A percentile compares a stretch with the other conserved stretches of the same genome.
phyloP scores from a whole-genome alignment of 768 basidiomycete species.

The Rhizopogon sp. region DNA sequence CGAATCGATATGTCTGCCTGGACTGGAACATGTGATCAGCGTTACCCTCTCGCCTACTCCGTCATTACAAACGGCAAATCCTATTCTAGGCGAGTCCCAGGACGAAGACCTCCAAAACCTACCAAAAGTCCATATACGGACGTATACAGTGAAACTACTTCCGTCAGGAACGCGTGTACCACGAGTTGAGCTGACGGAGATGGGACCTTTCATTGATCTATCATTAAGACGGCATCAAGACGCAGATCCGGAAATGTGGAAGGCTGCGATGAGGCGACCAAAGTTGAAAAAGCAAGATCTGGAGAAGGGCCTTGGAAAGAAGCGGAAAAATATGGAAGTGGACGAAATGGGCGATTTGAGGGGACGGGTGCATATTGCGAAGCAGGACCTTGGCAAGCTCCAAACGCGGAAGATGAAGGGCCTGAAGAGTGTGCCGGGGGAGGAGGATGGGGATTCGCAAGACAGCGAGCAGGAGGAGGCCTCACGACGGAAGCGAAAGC shows the following conservation, averaged over 20 bases:
- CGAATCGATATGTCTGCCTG: slow-evolving; percentile 77
- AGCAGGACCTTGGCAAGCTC: slow-evolving; percentile 81
- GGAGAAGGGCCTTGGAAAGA: slow-evolving; percentile 85
- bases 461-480: slow-evolving; percentile 1
- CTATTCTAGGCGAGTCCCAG: slow-evolving; percentile 12
- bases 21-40: slow-evolving; percentile 85
- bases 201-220: slow-evolving; percentile 91
- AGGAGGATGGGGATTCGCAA: slow-evolving; percentile 7
- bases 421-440: slow-evolving; percentile 44
- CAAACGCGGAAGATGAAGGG: slow-evolving; percentile 98
- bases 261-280: slow-evolving; percentile 75
- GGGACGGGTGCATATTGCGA: slow-evolving; percentile 83
- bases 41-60: slow-evolving; percentile 69
- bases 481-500: slow-evolving; percentile 10
- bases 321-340: slow-evolving; percentile 91
- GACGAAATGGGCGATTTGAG: slow-evolving; percentile 98
- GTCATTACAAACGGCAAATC: slow-evolving; percentile 39
- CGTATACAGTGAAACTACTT: slow-evolving; percentile 72
- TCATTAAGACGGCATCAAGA: slow-evolving; percentile 66
- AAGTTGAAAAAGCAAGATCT: slow-evolving; percentile 88
- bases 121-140: slow-evolving; percentile 85
- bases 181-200: slow-evolving; percentile 74
- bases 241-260: slow-evolving; percentile 76
- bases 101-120: slow-evolving; percentile 42
- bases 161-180: slow-evolving; percentile 79